phyloP scores from a whole-genome alignment of 495 filamentous ascomycete species.

The Xylaria grammica region DNA sequence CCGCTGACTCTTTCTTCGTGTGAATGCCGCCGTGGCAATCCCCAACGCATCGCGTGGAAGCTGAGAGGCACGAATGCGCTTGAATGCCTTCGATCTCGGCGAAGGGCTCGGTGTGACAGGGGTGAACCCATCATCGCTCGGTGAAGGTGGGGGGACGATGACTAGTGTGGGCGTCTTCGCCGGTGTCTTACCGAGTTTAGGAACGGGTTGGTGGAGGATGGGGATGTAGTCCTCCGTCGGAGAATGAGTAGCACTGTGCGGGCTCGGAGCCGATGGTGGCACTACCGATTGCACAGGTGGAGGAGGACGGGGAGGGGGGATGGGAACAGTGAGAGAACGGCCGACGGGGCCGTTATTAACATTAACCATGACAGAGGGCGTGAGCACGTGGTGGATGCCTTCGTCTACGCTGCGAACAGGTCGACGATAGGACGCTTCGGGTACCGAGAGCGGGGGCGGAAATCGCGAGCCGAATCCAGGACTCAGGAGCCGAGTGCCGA shows the following conservation, averaged over 20 bases:
- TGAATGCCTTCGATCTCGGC: conserved; percentile 25
- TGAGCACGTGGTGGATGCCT: conserved; percentile 26
- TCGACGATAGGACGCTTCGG: conserved; percentile 32
- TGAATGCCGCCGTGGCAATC: conserved; percentile 25
- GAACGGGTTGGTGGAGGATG: conserved; percentile 26
- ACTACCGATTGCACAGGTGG: conserved; percentile 3
- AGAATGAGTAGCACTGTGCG: conserved; percentile 11
- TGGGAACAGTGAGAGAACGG: conserved; percentile 21
- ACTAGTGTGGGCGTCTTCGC: conserved; percentile 5
- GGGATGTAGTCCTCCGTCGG: conserved; percentile 34
- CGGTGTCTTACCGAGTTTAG: not conserved
- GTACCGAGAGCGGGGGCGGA: conserved; percentile 25
- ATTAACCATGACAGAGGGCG: conserved; percentile 20
- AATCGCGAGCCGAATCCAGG: conserved; percentile 25
- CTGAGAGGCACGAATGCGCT: conserved; percentile 29
- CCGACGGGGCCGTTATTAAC: conserved; percentile 24
- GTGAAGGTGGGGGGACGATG: conserved; percentile 22
- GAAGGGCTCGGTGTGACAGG: conserved; percentile 34
- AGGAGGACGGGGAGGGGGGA: conserved; percentile 12
- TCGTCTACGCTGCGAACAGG: conserved; percentile 25
- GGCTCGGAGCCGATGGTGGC: conserved; percentile 2
- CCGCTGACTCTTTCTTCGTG: conserved; percentile 25
- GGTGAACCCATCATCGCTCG: conserved; percentile 34
- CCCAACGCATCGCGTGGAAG: conserved; percentile 35
- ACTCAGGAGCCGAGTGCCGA: conserved; percentile 34